phyloP scores from a whole-genome alignment of 129 eudicot genomes.

The Flaveria bidentis region DNA sequence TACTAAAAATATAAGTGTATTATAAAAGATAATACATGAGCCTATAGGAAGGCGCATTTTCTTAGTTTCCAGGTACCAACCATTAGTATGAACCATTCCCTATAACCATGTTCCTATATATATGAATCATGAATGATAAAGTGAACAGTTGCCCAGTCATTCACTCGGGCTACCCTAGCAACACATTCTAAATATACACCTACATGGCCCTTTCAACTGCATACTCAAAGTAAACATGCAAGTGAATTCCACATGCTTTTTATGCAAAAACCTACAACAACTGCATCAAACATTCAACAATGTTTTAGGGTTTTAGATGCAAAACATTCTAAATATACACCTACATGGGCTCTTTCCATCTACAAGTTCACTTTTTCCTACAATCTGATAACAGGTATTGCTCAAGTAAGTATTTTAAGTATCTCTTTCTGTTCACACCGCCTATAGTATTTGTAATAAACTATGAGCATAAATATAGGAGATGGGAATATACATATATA shows the following conservation, averaged over 20 bases:
- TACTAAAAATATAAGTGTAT: not conserved
- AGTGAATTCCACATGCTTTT: conserved; percentile 18
- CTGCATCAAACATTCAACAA: not conserved
- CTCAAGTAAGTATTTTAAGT: conserved; percentile 5
- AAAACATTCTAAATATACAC: conserved; percentile 4
- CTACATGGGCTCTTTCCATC: not conserved
- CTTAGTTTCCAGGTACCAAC: conserved; percentile 16
- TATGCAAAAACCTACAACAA: not conserved
- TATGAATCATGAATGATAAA: conserved; percentile 1
- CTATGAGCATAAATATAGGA: conserved; percentile 8
- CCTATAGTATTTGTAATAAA: not conserved
- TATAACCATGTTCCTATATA: conserved; percentile 6
- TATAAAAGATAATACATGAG: not conserved
- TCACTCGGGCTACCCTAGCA: not conserved
- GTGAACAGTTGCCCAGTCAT: not conserved
- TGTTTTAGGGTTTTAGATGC: conserved; percentile 23
- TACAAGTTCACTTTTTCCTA: conserved; percentile 16
- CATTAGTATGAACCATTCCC: not conserved
- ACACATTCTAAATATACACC: not conserved
- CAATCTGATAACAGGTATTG: conserved; percentile 1
- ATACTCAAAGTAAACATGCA: conserved; percentile 11
- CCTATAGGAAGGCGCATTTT: not conserved
- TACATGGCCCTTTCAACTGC: not conserved
- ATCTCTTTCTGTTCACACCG: conserved; percentile 8
- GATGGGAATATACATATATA: conserved; percentile 1